Conservation (phyloP, 2,329 filamentous ascomycete genomes). For the Aspergillus sojae region DNA sequence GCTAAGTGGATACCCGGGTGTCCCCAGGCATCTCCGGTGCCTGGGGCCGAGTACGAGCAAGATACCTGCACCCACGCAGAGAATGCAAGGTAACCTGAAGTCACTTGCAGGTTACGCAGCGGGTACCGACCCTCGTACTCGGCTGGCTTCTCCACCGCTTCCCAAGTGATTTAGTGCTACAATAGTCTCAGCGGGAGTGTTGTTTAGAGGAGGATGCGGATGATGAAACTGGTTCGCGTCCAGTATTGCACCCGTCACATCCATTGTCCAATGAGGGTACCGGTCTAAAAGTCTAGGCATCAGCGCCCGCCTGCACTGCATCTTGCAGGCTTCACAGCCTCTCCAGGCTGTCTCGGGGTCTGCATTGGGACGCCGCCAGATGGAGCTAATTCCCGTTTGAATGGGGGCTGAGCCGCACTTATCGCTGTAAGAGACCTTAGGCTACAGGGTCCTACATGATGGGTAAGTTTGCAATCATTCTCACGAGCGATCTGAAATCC, state of each 20-base stretch:
- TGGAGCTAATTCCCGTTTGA: not conserved
- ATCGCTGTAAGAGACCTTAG: not conserved
- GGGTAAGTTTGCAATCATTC: not conserved
- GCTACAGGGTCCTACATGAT: not conserved
- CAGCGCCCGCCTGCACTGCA: not conserved
- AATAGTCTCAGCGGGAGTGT: not conserved
- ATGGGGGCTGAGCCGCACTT: slow-evolving; percentile 11
- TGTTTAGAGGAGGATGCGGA: not conserved
- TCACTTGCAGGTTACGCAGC: slow-evolving; percentile 1
- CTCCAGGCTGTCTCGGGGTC: slow-evolving; percentile 14
- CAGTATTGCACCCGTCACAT: slow-evolving; percentile 1
- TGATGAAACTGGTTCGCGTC: slow-evolving; percentile 14
- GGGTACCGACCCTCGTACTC: slow-evolving; percentile 13
- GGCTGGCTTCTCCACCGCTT: slow-evolving; percentile 7
- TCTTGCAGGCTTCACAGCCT: slow-evolving; percentile 6
- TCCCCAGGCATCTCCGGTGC: slow-evolving; percentile 18
- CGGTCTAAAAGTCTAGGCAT: not conserved
- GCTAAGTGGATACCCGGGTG: slow-evolving; percentile 6
- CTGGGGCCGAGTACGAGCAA: slow-evolving; percentile 6
- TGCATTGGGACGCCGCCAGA: slow-evolving; percentile 14
- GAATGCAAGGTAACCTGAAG: not conserved
- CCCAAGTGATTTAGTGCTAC: not conserved
- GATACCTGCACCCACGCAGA: slow-evolving; percentile 3
- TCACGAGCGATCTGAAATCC: not conserved
- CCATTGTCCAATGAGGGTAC: slow-evolving; percentile 18